Evolutionary conservation across 2,329 filamentous ascomycete genomes (phyloP), one percentile per base, ranked within the genome.

Genomic region (Phaeosphaeria sp.): DNA sequence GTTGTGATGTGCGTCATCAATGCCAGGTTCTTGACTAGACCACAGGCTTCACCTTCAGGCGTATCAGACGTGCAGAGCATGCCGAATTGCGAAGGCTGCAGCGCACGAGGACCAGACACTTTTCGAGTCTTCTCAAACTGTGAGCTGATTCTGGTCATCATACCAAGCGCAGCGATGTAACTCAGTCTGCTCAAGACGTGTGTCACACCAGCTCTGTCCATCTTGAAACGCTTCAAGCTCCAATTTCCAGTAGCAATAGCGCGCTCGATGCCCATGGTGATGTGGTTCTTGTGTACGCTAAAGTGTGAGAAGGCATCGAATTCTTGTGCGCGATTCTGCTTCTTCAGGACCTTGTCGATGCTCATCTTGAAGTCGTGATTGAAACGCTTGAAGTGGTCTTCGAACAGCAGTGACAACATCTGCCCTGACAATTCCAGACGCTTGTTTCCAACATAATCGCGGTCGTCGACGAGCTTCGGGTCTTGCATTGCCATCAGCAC

Each of bases 1-100:
- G 95, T 99, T 0, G 95, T 99, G 68, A 99, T 98, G 73, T 99
- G 96, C 51, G 96, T 99, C 95, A 99, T 99, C 56, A 99, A 83
- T 8, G 95, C 95, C 81, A 99, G 79, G 73, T 99, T 99, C 83
- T 99, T 99, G 67, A 99, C 93, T 56, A 99, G 81, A 84, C 95
- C 95, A 80, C 95, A 99, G 11, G 95, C 93, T 81, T 99, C 95
- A 79, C 95, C 95, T 89, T 99, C 95, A 6, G 95, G 95, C 0
- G 95, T 99, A 83, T 99, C 95, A 11, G 95, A 96, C 0, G 93
- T 91, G 74, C 95, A 99, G 53, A 99, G 83, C 93, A 99, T 97
- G 68, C 95, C 95, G 81, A 97, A 99, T 67, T 99, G 95, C 0
- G 95, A 99, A 6, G 95, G 93, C 73, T 99, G 95, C 49, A 99